Base-by-base conservation (phyloP, 306 rosid species). In the Prunus mume region DNA sequence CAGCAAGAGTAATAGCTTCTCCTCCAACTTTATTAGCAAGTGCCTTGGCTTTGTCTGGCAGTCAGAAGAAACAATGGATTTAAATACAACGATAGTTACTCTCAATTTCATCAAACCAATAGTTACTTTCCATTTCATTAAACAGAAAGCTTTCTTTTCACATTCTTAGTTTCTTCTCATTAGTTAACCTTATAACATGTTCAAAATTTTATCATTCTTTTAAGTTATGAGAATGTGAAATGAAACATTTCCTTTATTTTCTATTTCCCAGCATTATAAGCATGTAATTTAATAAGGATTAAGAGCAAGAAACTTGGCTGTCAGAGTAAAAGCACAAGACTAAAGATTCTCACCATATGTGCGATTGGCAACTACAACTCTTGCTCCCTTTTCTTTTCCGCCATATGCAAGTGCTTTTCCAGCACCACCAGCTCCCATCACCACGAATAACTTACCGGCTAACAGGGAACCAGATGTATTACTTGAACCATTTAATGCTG, bases 381-480 rank as follows among this genome's bases (percentile, higher is more conserved):
- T 87, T 17, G 96, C 96, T 73, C 96, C 96, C 76, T 84, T 89
- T 72, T 82, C 86, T 86, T 87, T 91, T 71, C 86, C 96, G 62
- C 96, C 93, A 46, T 84, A 86, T 1, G 96, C 96, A 60, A 91
- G 89, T 69, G 93, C 91, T 69, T 89, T 91, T 80, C 89, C 96
- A 30, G 96, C 88, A 27, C 91, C 93, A 64, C 91, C 96, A 69
- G 93, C 93, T 82, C 96, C 93, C 55, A 91, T 77, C 51, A 91
- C 86, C 27, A 88, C 90, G 34, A 88, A 91, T 41, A 89, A 78
- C 81, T 78, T 89, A 5, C 93, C 93, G 38, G 78, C 81, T 56
- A 89, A 87, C 18, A 86, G 90, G 64, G 91, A 91, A 71, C 68
- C 85, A 24, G 83, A 75, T 57, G 5, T 71, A 57, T 63, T 45